A percentile compares a stretch with the other conserved stretches of the same genome.
Conservation (phyloP, 768 basidiomycete genomes). For the Mycena latifolia region DNA sequence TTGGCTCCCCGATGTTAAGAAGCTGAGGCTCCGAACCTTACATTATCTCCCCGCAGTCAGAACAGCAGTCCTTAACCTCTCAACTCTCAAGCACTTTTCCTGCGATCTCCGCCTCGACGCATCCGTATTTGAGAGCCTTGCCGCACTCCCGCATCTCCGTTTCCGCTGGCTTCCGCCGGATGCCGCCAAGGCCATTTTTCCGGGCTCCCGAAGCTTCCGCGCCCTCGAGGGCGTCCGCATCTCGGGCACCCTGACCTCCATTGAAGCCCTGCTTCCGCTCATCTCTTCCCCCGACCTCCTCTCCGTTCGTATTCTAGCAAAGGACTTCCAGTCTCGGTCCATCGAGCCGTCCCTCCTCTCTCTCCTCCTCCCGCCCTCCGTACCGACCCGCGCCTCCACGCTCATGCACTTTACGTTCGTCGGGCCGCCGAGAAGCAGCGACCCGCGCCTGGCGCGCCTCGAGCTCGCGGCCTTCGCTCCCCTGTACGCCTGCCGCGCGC, state of each 20-base stretch:
- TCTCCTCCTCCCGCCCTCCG: constrained; percentile 17
- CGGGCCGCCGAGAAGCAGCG: background rate
- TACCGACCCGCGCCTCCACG: constrained; percentile 21
- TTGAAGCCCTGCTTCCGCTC: constrained; percentile 18
- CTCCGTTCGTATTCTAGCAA: constrained; percentile 19
- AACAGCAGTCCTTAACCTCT: constrained; percentile 16
- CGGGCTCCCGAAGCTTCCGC: constrained; percentile 14
- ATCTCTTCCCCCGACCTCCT: constrained; percentile 28
- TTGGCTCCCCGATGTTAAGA: constrained; percentile 35
- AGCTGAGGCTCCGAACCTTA: constrained; percentile 31
- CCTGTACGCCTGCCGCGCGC: constrained; percentile 23
- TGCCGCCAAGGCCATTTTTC: background rate
- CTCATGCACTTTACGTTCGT: constrained; percentile 29
- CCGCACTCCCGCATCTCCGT: constrained; percentile 28
- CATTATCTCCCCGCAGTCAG: constrained; percentile 31
- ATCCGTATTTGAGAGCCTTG: constrained; percentile 14
- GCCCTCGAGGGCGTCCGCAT: constrained; percentile 25
- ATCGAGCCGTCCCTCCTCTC: constrained; percentile 11
- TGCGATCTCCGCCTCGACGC: constrained; percentile 26
- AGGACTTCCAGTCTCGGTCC: constrained; percentile 3
- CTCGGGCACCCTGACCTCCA: constrained; percentile 24
- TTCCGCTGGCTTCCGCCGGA: constrained; percentile 20
- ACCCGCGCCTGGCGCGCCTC: background rate
- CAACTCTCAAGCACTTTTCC: constrained; percentile 29
- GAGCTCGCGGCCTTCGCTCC: constrained; percentile 28